Evolutionary conservation across 305 asterid species (phyloP).

Genomic region (Fraxinus dipetala): DNA sequence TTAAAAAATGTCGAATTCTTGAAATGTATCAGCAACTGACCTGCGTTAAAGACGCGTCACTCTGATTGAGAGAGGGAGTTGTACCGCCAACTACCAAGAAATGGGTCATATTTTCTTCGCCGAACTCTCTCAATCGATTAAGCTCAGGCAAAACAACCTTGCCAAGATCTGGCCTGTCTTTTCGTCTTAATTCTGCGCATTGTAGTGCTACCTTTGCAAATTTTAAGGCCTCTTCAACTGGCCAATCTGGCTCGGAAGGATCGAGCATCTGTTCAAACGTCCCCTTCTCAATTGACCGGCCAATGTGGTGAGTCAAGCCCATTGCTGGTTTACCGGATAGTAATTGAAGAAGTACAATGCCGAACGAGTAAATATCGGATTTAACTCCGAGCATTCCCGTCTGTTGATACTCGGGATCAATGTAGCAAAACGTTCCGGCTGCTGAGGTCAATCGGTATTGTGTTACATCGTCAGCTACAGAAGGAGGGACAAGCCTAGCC

Average conservation of each 20-base stretch:
- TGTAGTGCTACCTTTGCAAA: constrained; percentile 60
- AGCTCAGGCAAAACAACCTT: constrained; percentile 63
- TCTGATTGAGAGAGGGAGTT: constrained; percentile 22
- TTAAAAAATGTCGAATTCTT: not conserved
- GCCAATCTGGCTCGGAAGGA: constrained; percentile 68
- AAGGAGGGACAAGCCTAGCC: constrained; percentile 81
- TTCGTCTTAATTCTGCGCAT: constrained; percentile 73
- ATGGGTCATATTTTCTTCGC: constrained; percentile 40
- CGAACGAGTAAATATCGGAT: constrained; percentile 78
- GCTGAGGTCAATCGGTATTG: constrained; percentile 78
- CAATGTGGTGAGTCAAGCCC: constrained; percentile 66
- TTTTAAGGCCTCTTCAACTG: constrained; percentile 51
- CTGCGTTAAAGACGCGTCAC: constrained; percentile 25
- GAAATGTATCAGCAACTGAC: constrained; percentile 22
- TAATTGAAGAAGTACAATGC: constrained; percentile 65
- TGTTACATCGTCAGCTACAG: constrained; percentile 59
- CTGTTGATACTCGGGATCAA: constrained; percentile 91
- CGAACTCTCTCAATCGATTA: constrained; percentile 51
- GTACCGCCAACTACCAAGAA: constrained; percentile 33
- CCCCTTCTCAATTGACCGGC: constrained; percentile 48
- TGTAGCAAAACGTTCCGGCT: constrained; percentile 90
- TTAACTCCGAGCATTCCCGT: constrained; percentile 92
- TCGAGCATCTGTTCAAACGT: constrained; percentile 58
- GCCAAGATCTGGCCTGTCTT: constrained; percentile 85
- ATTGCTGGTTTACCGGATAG: constrained; percentile 67